Evolutionary conservation across 345 rosid genomes (phyloP).

Genomic region (Eucalyptus victrix): DNA sequence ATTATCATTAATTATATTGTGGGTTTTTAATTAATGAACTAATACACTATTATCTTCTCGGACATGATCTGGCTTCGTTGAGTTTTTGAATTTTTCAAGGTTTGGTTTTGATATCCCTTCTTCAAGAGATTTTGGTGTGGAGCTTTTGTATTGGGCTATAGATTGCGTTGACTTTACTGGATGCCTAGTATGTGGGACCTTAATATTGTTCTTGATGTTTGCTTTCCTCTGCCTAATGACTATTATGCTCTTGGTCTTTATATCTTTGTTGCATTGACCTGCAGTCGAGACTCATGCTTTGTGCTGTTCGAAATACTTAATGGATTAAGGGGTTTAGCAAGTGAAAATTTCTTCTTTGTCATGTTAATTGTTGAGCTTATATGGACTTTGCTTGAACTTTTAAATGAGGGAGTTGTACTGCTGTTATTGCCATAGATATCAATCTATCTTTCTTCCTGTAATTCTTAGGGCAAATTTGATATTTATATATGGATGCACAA

Average conservation of each 20-base stretch:
- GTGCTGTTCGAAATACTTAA: background rate
- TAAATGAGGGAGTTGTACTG: background rate
- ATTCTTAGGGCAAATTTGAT: background rate
- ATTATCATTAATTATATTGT: background rate
- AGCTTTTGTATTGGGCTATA: background rate
- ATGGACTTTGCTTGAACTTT: background rate
- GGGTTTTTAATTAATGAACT: background rate
- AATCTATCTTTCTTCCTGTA: background rate
- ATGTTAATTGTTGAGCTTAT: background rate
- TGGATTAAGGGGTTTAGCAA: background rate
- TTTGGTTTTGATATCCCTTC: background rate
- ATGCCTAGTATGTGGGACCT: background rate
- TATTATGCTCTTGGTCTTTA: background rate
- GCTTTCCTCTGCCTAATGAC: background rate
- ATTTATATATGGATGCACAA: background rate
- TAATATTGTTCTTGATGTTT: background rate
- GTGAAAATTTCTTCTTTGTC: background rate
- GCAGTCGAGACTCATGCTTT: background rate
- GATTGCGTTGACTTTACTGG: background rate
- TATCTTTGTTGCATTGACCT: background rate
- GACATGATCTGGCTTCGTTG: background rate
- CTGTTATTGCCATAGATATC: background rate
- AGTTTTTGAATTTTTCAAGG: background rate
- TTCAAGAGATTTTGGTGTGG: background rate
- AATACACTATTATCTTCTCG: background rate